A percentile compares a stretch with the other conserved stretches of the same genome.
phyloP scores from a whole-genome alignment of 176 grass and related monocot species.

The Oryza meyeriana region DNA sequence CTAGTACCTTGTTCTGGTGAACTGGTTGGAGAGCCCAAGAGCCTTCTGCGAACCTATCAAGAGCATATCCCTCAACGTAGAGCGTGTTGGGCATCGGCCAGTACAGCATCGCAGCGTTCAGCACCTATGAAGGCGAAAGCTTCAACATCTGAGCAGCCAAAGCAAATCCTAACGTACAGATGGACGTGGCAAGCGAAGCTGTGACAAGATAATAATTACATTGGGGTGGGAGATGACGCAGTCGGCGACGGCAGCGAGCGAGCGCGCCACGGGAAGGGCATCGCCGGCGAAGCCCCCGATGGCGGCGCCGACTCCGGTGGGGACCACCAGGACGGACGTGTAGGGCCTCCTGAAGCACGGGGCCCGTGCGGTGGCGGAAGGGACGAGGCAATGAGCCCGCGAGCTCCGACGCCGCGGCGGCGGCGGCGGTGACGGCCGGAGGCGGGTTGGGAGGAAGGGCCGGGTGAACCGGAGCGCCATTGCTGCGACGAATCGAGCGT shows the following conservation, averaged over 20 bases:
- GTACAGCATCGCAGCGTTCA: slow-evolving; percentile 92
- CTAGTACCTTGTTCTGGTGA: slow-evolving; percentile 80
- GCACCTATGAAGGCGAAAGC: slow-evolving; percentile 36
- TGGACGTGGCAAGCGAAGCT: not conserved
- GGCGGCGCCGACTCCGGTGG: slow-evolving; percentile 73
- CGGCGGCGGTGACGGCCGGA: slow-evolving; percentile 30
- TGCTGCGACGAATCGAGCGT: not conserved
- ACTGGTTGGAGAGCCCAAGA: slow-evolving; percentile 80
- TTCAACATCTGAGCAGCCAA: not conserved
- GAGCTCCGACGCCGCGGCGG: not conserved
- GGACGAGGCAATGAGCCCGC: not conserved
- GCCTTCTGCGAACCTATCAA: slow-evolving; percentile 79
- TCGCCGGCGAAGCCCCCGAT: slow-evolving; percentile 90
- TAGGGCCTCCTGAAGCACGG: slow-evolving; percentile 63
- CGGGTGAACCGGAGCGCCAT: slow-evolving; percentile 46
- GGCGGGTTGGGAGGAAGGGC: slow-evolving; percentile 12
- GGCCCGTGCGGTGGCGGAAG: not conserved
- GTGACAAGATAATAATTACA: slow-evolving; percentile 7
- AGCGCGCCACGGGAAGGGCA: slow-evolving; percentile 73
- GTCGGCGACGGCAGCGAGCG: slow-evolving; percentile 58
- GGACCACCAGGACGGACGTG: slow-evolving; percentile 83
- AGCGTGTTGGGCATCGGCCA: slow-evolving; percentile 85
- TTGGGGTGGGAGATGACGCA: slow-evolving; percentile 96
- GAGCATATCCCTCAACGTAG: slow-evolving; percentile 87
- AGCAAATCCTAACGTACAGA: not conserved